A percentile compares a stretch with the other conserved stretches of the same genome.
These are phyloP conservation scores for Micromonas commoda DNA, from an alignment of 139 green algal genomes.

Conservation along the genomic window DNA sequence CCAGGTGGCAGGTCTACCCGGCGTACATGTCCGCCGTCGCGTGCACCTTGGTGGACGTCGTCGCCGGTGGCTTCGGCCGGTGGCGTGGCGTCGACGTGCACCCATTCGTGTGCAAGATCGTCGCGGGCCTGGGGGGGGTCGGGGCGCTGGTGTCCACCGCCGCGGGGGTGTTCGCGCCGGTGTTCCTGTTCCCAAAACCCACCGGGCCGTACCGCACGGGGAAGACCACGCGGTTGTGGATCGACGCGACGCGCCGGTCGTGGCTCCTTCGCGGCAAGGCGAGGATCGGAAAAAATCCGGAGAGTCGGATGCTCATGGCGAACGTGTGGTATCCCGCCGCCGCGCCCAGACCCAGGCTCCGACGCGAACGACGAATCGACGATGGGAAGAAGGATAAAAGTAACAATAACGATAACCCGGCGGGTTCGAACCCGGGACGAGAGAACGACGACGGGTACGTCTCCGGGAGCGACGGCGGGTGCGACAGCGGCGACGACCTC, in stretches of 20 bases:
- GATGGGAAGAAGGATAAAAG: not conserved
- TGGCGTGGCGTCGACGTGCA: not conserved
- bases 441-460: too few species aligned
- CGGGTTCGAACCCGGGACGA: too few species aligned
- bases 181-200: slow-evolving; percentile 21
- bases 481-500: too few species aligned
- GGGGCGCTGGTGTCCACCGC: not conserved
- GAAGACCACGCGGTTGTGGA: not conserved
- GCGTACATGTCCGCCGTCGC: slow-evolving; percentile 5
- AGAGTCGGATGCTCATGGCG: slow-evolving; percentile 21
- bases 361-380: not conserved
- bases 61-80: not conserved
- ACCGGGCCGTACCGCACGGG: slow-evolving; percentile 19
- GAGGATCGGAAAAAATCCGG: not conserved
- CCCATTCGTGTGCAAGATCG: not conserved
- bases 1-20: slow-evolving; percentile 11
- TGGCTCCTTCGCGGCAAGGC: not conserved
- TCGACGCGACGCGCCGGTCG: not conserved
- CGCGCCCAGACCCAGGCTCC: too few species aligned
- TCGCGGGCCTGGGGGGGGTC: not conserved
- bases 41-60: not conserved
- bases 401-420: too few species aligned
- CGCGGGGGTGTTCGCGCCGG: slow-evolving; percentile 4
- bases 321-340: slow-evolving; percentile 22
- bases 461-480: too few species aligned